These are phyloP conservation scores for Trypanosoma cruzi DNA, from an alignment of 208 protist species.

Conservation along the genomic window DNA sequence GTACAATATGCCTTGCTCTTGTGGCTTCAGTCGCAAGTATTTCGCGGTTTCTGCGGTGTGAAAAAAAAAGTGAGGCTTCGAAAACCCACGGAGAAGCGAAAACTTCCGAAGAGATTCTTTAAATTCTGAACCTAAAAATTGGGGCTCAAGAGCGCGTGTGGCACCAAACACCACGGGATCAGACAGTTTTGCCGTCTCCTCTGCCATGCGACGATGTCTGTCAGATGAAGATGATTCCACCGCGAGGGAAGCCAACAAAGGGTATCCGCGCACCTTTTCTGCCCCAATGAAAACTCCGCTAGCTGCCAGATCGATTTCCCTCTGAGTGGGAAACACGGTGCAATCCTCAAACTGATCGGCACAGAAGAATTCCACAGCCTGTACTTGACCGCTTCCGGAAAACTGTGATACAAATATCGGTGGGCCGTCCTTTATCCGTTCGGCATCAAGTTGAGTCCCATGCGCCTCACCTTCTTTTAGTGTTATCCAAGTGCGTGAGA, in stretches of 20 bases:
- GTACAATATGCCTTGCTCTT: slow-evolving; percentile 23
- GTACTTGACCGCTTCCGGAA: slow-evolving; percentile 37
- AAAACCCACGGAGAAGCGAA: slow-evolving; percentile 24
- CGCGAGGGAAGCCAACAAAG: slow-evolving; percentile 44
- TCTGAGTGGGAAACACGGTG: slow-evolving; percentile 38
- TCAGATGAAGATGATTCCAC: not conserved
- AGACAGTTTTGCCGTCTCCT: slow-evolving; percentile 17
- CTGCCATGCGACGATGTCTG: slow-evolving; percentile 20
- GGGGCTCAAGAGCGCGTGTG: not conserved
- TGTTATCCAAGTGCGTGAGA: slow-evolving; percentile 80
- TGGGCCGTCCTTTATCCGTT: slow-evolving; percentile 44
- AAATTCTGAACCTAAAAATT: not conserved
- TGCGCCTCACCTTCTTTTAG: slow-evolving; percentile 50
- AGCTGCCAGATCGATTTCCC: slow-evolving; percentile 52
- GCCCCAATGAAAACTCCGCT: slow-evolving; percentile 41
- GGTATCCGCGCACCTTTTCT: slow-evolving; percentile 53
- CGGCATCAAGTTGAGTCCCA: slow-evolving; percentile 35
- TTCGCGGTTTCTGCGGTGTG: slow-evolving; percentile 11
- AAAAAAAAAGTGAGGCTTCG: slow-evolving; percentile 22
- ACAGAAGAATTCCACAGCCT: slow-evolving; percentile 61
- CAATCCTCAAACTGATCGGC: slow-evolving; percentile 75
- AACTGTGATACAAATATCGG: slow-evolving; percentile 48
- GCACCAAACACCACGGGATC: slow-evolving; percentile 11
- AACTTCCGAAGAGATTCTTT: slow-evolving; percentile 11
- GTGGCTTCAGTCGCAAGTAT: slow-evolving; percentile 14